phyloP scores from a whole-genome alignment of 257 asterid species.

The Craterostigma plantagineum region DNA sequence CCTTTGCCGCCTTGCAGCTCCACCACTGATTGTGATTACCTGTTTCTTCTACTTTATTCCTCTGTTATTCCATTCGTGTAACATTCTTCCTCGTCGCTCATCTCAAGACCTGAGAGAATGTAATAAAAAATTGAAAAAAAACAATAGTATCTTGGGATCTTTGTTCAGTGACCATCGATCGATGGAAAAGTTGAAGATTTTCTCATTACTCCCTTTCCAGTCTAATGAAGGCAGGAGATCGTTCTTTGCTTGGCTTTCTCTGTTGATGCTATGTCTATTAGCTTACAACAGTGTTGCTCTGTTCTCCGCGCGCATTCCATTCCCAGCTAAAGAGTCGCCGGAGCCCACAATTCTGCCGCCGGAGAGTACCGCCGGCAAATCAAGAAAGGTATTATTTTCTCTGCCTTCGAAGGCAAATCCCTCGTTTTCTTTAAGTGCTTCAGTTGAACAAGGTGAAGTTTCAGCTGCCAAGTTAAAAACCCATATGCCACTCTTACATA shows the following conservation, averaged over 20 bases:
- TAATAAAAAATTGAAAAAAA: no score
- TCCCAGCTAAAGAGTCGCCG: constrained; percentile 21
- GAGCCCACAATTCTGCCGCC: constrained; percentile 22
- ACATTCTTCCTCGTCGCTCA: no score
- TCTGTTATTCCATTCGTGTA: no score
- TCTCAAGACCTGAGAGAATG: no score
- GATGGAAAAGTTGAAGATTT: constrained; percentile 13
- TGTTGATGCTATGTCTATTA: constrained; percentile 32
- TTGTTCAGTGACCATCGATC: constrained; percentile 10
- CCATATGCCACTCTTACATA: constrained; percentile 26
- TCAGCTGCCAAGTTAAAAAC: constrained; percentile 16
- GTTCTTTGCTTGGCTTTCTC: constrained; percentile 33
- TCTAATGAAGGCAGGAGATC: constrained; percentile 29
- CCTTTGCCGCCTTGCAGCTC: no score
- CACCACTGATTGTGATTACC: no score
- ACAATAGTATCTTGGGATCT: no score
- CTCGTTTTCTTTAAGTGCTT: constrained; percentile 5
- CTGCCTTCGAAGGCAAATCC: constrained; percentile 15
- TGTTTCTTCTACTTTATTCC: no score
- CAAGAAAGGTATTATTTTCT: constrained; percentile 37
- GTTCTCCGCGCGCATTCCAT: constrained; percentile 37
- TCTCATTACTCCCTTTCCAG: constrained; percentile 7
- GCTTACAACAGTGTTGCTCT: constrained; percentile 44
- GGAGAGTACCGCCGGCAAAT: constrained; percentile 29
- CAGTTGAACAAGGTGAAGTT: constrained; percentile 12